phyloP scores from a whole-genome alignment of 257 asterid genomes.

The Agastache rugosa region DNA sequence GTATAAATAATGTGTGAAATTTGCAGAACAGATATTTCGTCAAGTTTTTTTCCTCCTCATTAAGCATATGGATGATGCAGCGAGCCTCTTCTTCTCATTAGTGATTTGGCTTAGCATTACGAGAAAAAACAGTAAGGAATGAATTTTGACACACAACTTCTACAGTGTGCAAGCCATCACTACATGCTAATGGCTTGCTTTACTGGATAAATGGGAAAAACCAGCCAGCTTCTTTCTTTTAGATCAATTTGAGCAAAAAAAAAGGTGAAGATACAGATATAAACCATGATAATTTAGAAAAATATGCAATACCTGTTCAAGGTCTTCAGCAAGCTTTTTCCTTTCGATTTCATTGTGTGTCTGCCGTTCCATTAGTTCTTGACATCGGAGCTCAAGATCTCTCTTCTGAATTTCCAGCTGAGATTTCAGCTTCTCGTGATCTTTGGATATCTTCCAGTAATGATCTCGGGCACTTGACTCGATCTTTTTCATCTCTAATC shows the following conservation, averaged over 20 bases:
- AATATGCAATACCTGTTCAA: conserved; percentile 67
- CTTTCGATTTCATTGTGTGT: conserved; percentile 76
- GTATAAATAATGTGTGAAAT: background rate
- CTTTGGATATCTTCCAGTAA: conserved; percentile 66
- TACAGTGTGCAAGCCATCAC: conserved; percentile 20
- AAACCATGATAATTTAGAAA: conserved; percentile 31
- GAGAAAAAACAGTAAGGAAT: background rate
- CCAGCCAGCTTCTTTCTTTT: conserved; percentile 22
- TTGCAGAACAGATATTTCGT: background rate
- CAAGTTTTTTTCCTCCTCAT: background rate
- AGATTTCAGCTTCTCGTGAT: conserved; percentile 76
- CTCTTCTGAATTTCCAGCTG: conserved; percentile 71
- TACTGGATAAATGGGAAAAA: conserved; percentile 13
- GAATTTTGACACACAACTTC: background rate
- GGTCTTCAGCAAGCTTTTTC: conserved; percentile 72
- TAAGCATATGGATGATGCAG: background rate
- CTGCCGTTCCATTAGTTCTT: conserved; percentile 78
- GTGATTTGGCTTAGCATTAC: background rate
- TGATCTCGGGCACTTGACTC: conserved; percentile 80
- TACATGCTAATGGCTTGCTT: conserved; percentile 31
- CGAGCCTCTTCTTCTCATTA: background rate
- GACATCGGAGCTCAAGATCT: conserved; percentile 75
- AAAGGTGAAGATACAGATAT: conserved; percentile 2
- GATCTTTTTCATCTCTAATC: conserved; percentile 77
- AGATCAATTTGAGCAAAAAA: conserved; percentile 14